Evolutionary conservation across 2,329 filamentous ascomycete genomes (phyloP), one percentile per base, ranked within the genome.

Genomic region (Exserohilum rostratum): DNA sequence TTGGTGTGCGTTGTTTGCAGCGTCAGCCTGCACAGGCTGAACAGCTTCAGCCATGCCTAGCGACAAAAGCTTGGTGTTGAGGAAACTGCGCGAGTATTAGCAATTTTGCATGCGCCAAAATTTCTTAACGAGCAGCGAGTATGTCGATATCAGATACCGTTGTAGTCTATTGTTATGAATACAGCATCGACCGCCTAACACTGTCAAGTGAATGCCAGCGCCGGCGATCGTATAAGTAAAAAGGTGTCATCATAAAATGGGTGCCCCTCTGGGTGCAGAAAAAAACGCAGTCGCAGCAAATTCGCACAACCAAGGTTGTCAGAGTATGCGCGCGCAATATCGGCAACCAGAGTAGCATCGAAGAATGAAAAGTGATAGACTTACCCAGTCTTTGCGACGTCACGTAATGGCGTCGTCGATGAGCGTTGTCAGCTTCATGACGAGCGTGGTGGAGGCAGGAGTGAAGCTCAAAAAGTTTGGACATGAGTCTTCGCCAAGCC

Each of bases 121-220:
- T 40, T 33, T 17, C 11, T 43, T 35, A 33, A 42, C 29, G n/a
- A 51, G 51, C 30, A 37, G 27, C 22, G 18, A 50, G 42, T 40
- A 40, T 39, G 30, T 25, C 20, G 37, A 56, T 7, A 62, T 74
- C 71, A 74, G 71, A 74, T 72, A 73, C 71, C 70, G 71, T 74
- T 73, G 71, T 73, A 74, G 71, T 74, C 71, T 73, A 67, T 66
- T 62, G 61, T 66, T 63, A 63, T 62, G 65, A 58, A 57, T 61
- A 62, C 68, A 73, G 61, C 70, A 74, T 68, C 61, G 68, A 66
- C 49, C 55, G 52, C 60, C 52, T 57, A 53, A 58, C 55, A 57
- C 64, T 68, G 60, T 51, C 69, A 73, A 72, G 52, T 71, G 69
- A 72, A 70, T 70, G 67, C 58, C 55, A 63, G 61, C 55, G 55